Evolutionary conservation across 345 rosid species (phyloP).

Genomic region (Turritis glabra): DNA sequence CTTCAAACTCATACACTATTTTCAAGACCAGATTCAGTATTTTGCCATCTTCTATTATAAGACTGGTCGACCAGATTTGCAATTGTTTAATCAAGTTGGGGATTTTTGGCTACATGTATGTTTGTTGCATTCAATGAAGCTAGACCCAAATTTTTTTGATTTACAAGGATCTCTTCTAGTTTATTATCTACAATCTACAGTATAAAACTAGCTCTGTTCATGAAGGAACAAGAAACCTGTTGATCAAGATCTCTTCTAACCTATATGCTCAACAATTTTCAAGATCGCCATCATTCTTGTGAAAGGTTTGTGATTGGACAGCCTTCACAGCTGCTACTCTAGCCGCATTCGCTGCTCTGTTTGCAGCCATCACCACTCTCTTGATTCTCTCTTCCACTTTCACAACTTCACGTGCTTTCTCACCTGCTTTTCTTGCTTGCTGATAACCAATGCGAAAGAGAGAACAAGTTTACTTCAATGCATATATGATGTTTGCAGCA

Average conservation of each 20-base stretch:
- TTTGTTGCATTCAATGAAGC: background rate
- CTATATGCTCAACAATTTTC: background rate
- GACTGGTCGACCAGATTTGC: background rate
- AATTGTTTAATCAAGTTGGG: background rate
- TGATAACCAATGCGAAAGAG: constrained; percentile 27
- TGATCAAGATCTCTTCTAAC: too few relatives aligned
- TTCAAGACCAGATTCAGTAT: background rate
- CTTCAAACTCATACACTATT: background rate
- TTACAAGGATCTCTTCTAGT: background rate
- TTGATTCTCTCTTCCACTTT: constrained; percentile 63
- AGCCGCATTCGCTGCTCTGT: constrained; percentile 76
- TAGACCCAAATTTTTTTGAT: background rate
- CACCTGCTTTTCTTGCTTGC: constrained; percentile 65
- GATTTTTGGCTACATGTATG: background rate
- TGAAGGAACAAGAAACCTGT: too few relatives aligned
- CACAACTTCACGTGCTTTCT: constrained; percentile 47
- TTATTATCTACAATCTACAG: constrained; percentile 20
- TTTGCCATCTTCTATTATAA: background rate
- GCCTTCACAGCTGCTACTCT: constrained; percentile 76
- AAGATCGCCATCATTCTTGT: constrained; percentile 5
- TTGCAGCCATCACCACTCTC: constrained; percentile 59
- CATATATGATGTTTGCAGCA: background rate
- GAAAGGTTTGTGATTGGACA: constrained; percentile 51
- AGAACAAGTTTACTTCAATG: background rate
- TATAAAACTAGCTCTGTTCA: background rate